Evolutionary conservation across 805 yeast genomes (phyloP), one percentile per base, ranked within the genome.

Genomic region (Lipomyces orientalis): DNA sequence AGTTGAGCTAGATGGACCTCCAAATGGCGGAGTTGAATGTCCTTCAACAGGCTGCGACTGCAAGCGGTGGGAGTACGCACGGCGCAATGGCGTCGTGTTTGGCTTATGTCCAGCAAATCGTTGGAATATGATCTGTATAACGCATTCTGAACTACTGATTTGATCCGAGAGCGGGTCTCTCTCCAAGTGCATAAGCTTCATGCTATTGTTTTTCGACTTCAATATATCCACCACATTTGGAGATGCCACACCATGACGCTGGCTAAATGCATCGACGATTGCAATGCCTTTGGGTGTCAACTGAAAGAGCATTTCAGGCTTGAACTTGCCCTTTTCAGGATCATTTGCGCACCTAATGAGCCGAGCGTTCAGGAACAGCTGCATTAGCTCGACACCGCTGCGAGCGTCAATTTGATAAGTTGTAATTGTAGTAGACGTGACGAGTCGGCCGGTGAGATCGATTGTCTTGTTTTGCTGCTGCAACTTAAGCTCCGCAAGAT

Each of bases 211-310:
- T 37, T 76, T 78, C 0, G 93, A 85, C 3, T 75, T 74, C 29
- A 91, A 73, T n/a, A 90, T 81, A 0, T 76, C 74, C 0, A 88
- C 88, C 33, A 79, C 73, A 0, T 71, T 65, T 0, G 73, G 67
- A 16, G 77, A 77, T 57, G 79, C 81, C 59, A 87, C 76, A 0
- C 93, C 96, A 58, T 83, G 77, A 54, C 81, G 84, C 61, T 81
- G 80, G 68, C 89, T 87, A 75, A 88, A 91, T 19, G 82, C 80
- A 60, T 86, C 86, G 1, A 93, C 77, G 0, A 91, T 74, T 0
- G 92, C 88, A 7, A 92, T 87, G 0, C 98, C 98, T 75, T 94
- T 94, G 0, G 98, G 93, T 0, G 97, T 91, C 3, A 97, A 97
- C 75, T 94, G 98, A 31, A 64, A 61, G 34, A 69, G 68, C 64